Conservation (phyloP, 2,329 filamentous ascomycete genomes). For the Hymenoscyphus infarciens region DNA sequence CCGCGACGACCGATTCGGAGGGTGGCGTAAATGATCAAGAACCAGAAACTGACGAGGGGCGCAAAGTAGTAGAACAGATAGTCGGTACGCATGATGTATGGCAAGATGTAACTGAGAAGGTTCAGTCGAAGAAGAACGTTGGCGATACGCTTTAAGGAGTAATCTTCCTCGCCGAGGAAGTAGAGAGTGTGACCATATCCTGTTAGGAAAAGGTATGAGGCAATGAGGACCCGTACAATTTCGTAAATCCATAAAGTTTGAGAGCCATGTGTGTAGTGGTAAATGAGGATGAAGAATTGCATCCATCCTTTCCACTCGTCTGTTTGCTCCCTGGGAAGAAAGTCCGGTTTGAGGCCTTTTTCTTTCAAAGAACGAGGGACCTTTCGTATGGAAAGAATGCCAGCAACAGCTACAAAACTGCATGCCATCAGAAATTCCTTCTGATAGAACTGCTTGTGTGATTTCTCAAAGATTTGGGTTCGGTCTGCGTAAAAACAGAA, state of each 20-base stretch:
- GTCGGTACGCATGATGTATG: constrained; percentile 53
- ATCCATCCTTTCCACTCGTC: constrained; percentile 67
- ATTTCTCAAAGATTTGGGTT: constrained; percentile 50
- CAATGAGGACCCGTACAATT: constrained; percentile 50
- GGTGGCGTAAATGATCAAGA: constrained; percentile 52
- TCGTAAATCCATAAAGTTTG: constrained; percentile 50
- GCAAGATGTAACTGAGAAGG: constrained; percentile 49
- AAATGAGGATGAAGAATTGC: constrained; percentile 53
- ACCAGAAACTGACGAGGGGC: constrained; percentile 59
- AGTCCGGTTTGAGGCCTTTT: constrained; percentile 33
- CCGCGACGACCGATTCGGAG: constrained; percentile 41
- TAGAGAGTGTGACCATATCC: constrained; percentile 59
- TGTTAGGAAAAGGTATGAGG: constrained; percentile 59
- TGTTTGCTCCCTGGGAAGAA: constrained; percentile 53
- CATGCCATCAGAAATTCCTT: constrained; percentile 35
- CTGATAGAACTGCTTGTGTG: constrained; percentile 43
- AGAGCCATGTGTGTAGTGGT: constrained; percentile 55
- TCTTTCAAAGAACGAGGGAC: constrained; percentile 11
- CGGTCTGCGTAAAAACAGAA: constrained; percentile 54
- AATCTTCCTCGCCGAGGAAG: constrained; percentile 54
- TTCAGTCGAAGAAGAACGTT: constrained; percentile 56
- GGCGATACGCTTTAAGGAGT: constrained; percentile 50
- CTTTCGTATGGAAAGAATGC: constrained; percentile 34
- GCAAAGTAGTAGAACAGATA: constrained; percentile 59
- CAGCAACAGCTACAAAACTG: constrained; percentile 29